phyloP scores from a whole-genome alignment of 2,329 filamentous ascomycete species.

The Escovopsis sp. region DNA sequence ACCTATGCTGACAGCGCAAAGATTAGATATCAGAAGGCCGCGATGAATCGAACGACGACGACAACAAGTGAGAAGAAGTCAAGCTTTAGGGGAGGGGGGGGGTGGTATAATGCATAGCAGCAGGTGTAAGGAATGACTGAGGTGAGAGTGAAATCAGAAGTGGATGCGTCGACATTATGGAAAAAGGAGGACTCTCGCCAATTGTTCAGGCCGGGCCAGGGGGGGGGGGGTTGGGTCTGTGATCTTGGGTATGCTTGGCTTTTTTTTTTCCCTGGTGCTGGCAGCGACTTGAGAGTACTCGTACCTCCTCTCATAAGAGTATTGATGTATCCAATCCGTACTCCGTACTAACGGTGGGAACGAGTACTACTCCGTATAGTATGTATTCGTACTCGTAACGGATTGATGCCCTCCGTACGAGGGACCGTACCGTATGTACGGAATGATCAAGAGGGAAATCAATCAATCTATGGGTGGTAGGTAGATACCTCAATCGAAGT shows the following conservation, averaged over 20 bases:
- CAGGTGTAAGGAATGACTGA: constrained; percentile 22
- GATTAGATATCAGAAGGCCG: constrained; percentile 4
- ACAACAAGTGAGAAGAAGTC: constrained; percentile 5
- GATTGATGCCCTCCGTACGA: not conserved
- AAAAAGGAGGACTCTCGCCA: constrained; percentile 20
- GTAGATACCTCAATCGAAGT: too few species aligned
- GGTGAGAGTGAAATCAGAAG: constrained; percentile 23
- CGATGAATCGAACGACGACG: not conserved
- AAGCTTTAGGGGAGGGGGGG: constrained; percentile 3
- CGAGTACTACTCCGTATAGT: not conserved
- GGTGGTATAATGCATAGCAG: constrained; percentile 7
- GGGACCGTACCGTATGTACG: too few species aligned
- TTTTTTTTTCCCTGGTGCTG: not conserved
- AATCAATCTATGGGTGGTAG: too few species aligned
- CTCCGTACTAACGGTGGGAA: too few species aligned
- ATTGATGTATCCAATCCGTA: too few species aligned
- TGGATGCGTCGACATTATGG: constrained; percentile 23
- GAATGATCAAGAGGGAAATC: too few species aligned
- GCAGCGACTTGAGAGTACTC: not conserved
- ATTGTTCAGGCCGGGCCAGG: constrained; percentile 2
- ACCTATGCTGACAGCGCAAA: not conserved
- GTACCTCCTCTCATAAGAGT: too few species aligned
- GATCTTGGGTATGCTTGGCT: not conserved
- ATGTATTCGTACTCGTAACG: not conserved
- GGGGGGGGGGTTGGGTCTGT: constrained; percentile 1